Conservation (phyloP, 805 yeast species). For the Candida tallmaniae region DNA sequence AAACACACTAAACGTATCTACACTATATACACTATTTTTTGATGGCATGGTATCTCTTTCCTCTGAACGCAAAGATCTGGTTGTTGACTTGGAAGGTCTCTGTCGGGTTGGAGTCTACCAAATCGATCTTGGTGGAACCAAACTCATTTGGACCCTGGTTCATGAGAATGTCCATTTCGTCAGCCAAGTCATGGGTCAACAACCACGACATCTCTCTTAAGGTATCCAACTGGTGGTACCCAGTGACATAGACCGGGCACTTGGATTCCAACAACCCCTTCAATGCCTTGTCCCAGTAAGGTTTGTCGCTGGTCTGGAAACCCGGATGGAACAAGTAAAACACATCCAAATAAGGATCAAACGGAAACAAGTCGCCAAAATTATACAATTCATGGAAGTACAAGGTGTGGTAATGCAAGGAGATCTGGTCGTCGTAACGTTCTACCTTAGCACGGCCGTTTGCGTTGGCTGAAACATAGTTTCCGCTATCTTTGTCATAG, state of each 20-base stretch:
- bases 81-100: conserved; percentile 92
- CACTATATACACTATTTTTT: conserved; percentile 7
- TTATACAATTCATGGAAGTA: conserved; percentile 90
- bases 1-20: conserved; percentile 3
- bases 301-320: conserved; percentile 74
- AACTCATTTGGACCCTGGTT: conserved; percentile 68
- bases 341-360: conserved; percentile 91
- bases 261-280: conserved; percentile 89
- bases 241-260: conserved; percentile 88
- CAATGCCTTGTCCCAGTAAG: conserved; percentile 79
- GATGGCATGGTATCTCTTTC: conserved; percentile 92
- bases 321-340: conserved; percentile 97
- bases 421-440: conserved; percentile 68
- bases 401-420: conserved; percentile 80
- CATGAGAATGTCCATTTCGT: conserved; percentile 79
- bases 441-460: conserved; percentile 62
- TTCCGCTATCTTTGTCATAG: conserved; percentile 64
- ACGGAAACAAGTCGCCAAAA: conserved; percentile 93
- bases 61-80: conserved; percentile 86
- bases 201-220: conserved; percentile 71
- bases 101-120: conserved; percentile 87
- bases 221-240: conserved; percentile 75
- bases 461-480: conserved; percentile 50
- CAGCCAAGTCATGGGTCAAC: conserved; percentile 49
- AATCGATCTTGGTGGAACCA: conserved; percentile 89